phyloP scores from a whole-genome alignment of 2,329 filamentous ascomycete species.

The Aaosphaeria pasadenensis region DNA sequence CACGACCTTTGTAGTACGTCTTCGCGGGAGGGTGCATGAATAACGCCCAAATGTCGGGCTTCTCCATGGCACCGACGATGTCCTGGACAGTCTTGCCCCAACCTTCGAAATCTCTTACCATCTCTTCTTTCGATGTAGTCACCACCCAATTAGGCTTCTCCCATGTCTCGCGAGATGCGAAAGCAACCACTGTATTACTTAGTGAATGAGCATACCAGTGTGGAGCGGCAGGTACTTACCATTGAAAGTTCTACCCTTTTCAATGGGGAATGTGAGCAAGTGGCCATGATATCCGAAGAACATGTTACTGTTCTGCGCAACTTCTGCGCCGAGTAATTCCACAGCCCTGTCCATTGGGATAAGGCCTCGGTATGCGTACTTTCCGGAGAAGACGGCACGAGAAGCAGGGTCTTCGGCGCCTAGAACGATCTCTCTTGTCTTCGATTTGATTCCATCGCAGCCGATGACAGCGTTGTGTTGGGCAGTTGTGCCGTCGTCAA shows the following conservation, averaged over 20 bases:
- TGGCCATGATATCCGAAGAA: constrained; percentile 60
- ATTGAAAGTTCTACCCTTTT: constrained; percentile 58
- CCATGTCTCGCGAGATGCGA: constrained; percentile 31
- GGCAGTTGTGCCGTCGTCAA: constrained; percentile 47
- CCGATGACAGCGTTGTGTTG: constrained; percentile 54
- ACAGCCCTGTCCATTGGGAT: constrained; percentile 58
- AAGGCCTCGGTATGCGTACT: constrained; percentile 62
- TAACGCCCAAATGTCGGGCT: constrained; percentile 55
- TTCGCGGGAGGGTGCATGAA: constrained; percentile 53
- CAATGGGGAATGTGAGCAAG: constrained; percentile 61
- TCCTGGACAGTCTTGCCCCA: constrained; percentile 30
- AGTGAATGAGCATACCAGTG: not conserved
- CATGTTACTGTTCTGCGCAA: constrained; percentile 54
- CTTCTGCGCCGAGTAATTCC: constrained; percentile 48
- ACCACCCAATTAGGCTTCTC: constrained; percentile 33
- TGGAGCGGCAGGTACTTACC: constrained; percentile 17
- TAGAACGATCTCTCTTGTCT: constrained; percentile 53
- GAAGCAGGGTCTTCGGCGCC: constrained; percentile 44
- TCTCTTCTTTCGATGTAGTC: constrained; percentile 28
- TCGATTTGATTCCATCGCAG: constrained; percentile 65
- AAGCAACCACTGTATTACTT: constrained; percentile 27
- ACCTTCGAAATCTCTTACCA: constrained; percentile 25
- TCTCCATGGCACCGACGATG: constrained; percentile 42
- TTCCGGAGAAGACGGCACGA: constrained; percentile 53
- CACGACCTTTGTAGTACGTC: constrained; percentile 42